Conservation (phyloP, 1,284 basidiomycete species). For the Puccinia coronata region DNA sequence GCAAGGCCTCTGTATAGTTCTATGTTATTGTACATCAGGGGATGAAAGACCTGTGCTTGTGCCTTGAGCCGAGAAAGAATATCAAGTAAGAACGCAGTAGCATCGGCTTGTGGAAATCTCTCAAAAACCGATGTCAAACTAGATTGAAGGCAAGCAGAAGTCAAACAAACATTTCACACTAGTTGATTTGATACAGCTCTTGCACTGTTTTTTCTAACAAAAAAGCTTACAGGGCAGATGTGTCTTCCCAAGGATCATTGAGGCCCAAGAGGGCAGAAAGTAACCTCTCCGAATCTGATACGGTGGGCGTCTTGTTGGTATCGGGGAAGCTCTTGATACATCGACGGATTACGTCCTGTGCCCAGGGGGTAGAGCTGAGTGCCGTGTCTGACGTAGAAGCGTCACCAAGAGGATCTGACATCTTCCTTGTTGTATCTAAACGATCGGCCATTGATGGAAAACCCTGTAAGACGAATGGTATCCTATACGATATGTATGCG, state of each 20-base stretch:
- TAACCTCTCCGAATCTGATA: background rate
- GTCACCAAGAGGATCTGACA: background rate
- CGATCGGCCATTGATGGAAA: background rate
- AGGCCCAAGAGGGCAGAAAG: background rate
- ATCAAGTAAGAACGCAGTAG: background rate
- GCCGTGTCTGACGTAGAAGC: background rate
- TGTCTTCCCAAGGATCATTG: background rate
- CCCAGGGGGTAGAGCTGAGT: background rate
- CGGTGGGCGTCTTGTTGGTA: background rate
- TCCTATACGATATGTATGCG: background rate
- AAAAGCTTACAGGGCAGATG: background rate
- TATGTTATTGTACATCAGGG: background rate
- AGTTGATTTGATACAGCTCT: background rate
- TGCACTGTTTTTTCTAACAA: background rate
- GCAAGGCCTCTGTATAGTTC: background rate
- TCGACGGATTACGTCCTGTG: background rate
- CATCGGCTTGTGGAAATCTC: background rate
- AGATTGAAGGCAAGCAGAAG: background rate
- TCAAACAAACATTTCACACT: background rate
- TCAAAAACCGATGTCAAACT: conserved; percentile 5
- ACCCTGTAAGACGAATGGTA: background rate
- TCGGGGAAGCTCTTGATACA: background rate
- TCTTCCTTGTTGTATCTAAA: background rate
- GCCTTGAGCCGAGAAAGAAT: background rate
- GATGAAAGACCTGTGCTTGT: background rate